These are phyloP conservation scores for Dendrocalamus latiflorus DNA, from an alignment of 202 grass and related monocot genomes.

Conservation along the genomic window DNA sequence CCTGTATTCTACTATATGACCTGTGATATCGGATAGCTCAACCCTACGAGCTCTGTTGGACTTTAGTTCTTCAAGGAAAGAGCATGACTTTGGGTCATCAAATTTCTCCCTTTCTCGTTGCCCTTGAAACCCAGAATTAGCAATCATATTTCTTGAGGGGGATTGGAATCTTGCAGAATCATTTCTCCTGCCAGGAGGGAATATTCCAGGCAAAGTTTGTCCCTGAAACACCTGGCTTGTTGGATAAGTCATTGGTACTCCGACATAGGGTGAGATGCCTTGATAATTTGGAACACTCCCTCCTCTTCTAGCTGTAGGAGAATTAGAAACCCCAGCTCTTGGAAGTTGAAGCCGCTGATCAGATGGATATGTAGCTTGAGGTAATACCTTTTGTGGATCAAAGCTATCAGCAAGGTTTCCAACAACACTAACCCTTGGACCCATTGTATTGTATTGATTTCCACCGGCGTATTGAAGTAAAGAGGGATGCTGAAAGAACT, in stretches of 20 bases:
- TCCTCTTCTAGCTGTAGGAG: constrained; percentile 43
- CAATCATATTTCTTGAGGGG: constrained; percentile 37
- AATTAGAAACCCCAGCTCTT: constrained; percentile 33
- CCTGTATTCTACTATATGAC: constrained; percentile 88
- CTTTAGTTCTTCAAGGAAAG: constrained; percentile 92
- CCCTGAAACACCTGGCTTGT: constrained; percentile 54
- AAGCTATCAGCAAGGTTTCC: constrained; percentile 51
- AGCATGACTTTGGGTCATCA: constrained; percentile 61
- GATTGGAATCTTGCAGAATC: constrained; percentile 42
- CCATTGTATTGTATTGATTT: constrained; percentile 61
- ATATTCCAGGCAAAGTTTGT: constrained; percentile 35
- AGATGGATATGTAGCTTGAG: constrained; percentile 41
- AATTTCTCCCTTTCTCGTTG: constrained; percentile 54
- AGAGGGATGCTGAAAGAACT: constrained; percentile 64
- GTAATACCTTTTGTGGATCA: constrained; percentile 51
- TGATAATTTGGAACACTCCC: constrained; percentile 46
- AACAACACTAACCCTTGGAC: constrained; percentile 47
- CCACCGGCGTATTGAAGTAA: constrained; percentile 47
- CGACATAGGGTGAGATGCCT: constrained; percentile 36
- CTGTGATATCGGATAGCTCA: constrained; percentile 81
- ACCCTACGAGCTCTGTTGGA: constrained; percentile 64
- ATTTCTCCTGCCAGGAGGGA: constrained; percentile 52
- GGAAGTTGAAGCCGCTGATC: constrained; percentile 53
- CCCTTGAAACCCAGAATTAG: constrained; percentile 48
- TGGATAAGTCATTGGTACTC: constrained; percentile 44